Evolutionary conservation across 495 filamentous ascomycete species (phyloP).

Genomic region (Viridothelium virens): DNA sequence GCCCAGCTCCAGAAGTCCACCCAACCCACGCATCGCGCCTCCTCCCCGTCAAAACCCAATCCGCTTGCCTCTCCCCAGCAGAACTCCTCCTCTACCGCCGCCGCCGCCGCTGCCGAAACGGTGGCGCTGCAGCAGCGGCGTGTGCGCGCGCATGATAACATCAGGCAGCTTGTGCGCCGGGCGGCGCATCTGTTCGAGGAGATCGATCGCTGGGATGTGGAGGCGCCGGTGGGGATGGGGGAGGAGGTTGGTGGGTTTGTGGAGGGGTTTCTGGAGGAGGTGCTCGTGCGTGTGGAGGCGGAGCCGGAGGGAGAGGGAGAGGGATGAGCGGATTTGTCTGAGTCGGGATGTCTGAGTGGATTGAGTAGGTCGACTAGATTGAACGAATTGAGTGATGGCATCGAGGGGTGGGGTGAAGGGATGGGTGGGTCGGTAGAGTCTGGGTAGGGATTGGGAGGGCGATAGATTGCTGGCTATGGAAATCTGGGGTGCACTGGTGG

Average conservation of each 20-base stretch:
- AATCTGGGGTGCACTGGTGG: not conserved
- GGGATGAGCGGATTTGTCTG: constrained; percentile 11
- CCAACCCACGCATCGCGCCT: constrained; percentile 31
- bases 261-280: constrained; percentile 88
- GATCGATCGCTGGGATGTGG: constrained; percentile 78
- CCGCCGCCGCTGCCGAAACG: not conserved
- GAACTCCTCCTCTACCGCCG: not conserved
- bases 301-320: constrained; percentile 35
- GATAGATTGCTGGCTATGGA: not conserved
- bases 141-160: constrained; percentile 56
- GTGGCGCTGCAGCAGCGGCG: not conserved
- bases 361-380: not conserved
- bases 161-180: constrained; percentile 69
- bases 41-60: constrained; percentile 7
- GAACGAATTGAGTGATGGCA: not conserved
- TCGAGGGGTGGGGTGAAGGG: not conserved
- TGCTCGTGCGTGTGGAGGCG: constrained; percentile 85
- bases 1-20: constrained; percentile 45
- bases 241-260: constrained; percentile 76
- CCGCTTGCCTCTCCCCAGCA: not conserved
- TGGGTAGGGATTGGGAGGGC: not conserved
- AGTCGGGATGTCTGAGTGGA: not conserved
- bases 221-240: constrained; percentile 83
- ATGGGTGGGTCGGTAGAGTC: not conserved
- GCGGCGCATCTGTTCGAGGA: constrained; percentile 69